Evolutionary conservation across 2,329 filamentous ascomycete species (phyloP), one percentile per base, ranked within the genome.

Genomic region (Xenosphaeropsis pyriputrescens): DNA sequence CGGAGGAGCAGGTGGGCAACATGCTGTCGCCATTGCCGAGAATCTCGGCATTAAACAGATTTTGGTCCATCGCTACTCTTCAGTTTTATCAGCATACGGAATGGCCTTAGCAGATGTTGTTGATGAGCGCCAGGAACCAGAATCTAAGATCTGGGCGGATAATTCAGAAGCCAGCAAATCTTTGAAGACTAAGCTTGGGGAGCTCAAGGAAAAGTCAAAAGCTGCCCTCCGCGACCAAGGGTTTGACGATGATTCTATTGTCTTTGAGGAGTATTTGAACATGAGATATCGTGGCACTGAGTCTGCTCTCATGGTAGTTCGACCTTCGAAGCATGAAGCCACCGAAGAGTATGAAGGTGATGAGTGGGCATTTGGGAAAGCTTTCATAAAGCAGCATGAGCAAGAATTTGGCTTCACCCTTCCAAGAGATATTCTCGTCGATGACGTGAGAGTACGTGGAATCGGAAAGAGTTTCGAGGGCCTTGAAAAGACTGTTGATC

Each of bases 41-140:
- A 82, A 82, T 2, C 64, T 95, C 1, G 85, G 85, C 0, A 86
- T 94, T 45, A 74, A 71, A 17, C 85, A 93, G 53, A 91, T 93
- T 26, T 66, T 95, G 8, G 69, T 94, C 2, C 86, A 93, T 55
- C 67, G 81, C 37, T 93, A 93, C 56, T 93, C 85, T 0, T 93
- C 85, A 0, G 83, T 94, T 1, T 66, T 94, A 0, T 93, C 85
- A 1, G 86, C 86, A 0, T 93, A 93, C 47, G 86, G 86, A 7
- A 93, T 94, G 83, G 85, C 86, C 0, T 62, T 95, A 4, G 88
- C 88, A 9, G 88, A 95, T 51, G 86, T 94, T 0, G 88, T 95
- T 0, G 85, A 94, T 45, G 88, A 95, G 59, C 70, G 80, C 19
- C 88, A 95, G 52, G 84, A 88, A 52, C 81, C 83, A 4, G 72